These are phyloP conservation scores for Ceratorhiza oryzae-sativae DNA, from an alignment of 1,284 basidiomycete species.

Conservation along the genomic window DNA sequence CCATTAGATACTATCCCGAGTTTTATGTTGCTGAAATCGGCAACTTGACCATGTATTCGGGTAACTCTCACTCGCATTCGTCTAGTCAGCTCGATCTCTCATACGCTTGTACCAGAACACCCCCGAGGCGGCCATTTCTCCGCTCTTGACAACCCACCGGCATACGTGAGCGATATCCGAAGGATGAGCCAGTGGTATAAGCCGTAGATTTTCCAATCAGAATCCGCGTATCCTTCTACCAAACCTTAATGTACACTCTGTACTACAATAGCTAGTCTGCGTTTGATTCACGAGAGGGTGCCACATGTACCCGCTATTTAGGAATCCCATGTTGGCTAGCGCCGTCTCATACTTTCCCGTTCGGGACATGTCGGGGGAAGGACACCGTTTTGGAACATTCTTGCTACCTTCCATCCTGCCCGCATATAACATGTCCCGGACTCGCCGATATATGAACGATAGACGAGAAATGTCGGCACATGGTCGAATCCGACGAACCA, in stretches of 20 bases:
- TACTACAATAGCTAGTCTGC: too few relatives aligned
- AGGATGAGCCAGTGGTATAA: constrained; percentile 33
- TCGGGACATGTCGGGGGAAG: neutral
- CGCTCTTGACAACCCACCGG: constrained; percentile 37
- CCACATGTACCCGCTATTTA: neutral
- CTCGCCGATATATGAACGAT: neutral
- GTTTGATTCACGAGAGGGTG: too few relatives aligned
- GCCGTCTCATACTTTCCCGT: neutral
- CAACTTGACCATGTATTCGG: constrained; percentile 38
- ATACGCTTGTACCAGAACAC: constrained; percentile 27
- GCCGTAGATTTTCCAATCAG: too few relatives aligned
- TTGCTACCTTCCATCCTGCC: neutral
- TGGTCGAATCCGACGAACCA: neutral
- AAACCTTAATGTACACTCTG: too few relatives aligned
- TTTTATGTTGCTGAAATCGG: constrained; percentile 17
- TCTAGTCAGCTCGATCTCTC: neutral
- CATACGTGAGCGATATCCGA: constrained; percentile 30
- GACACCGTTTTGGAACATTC: neutral
- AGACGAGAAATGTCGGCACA: neutral
- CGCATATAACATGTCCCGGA: neutral
- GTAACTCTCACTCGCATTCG: neutral
- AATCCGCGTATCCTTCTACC: too few relatives aligned
- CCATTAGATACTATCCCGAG: constrained; percentile 38
- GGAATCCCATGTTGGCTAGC: neutral
- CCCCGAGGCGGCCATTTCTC: constrained; percentile 39